Percentiles rank a stretch among this genome's conserved stretches.
Evolutionary conservation across 2,329 filamentous ascomycete genomes (phyloP).

Genomic region (Nemania sp.): DNA sequence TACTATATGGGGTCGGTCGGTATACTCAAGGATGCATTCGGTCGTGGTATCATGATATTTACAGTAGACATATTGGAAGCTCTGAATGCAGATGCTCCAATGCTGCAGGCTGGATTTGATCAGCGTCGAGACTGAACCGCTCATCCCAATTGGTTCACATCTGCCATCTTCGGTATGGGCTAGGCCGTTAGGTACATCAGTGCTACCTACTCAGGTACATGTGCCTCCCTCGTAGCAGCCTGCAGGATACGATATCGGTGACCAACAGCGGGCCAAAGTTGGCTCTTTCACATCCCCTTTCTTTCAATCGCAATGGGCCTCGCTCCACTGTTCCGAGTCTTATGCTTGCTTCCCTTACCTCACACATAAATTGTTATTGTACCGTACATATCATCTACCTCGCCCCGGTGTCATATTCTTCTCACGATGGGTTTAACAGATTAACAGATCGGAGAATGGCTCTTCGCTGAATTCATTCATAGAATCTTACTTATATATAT

Average conservation of each 20-base stretch:
- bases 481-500: not conserved
- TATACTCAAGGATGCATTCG: not conserved
- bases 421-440: not conserved
- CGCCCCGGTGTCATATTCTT: not conserved
- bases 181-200: not conserved
- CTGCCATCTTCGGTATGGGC: slow-evolving; percentile 8
- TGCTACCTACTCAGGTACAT: not conserved
- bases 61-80: not conserved
- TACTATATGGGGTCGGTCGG: not conserved
- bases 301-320: not conserved
- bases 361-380: not conserved
- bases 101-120: not conserved
- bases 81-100: not conserved
- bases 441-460: not conserved
- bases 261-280: not conserved
- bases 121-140: not conserved
- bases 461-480: not conserved
- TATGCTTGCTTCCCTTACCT: not conserved
- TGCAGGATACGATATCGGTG: slow-evolving; percentile 10
- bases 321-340: slow-evolving; percentile 10
- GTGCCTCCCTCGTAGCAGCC: not conserved
- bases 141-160: slow-evolving; percentile 12
- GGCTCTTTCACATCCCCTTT: not conserved
- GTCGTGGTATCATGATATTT: not conserved
- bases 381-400: not conserved